Conservation (phyloP, 345 rosid genomes). For the Citropsis articulata region DNA sequence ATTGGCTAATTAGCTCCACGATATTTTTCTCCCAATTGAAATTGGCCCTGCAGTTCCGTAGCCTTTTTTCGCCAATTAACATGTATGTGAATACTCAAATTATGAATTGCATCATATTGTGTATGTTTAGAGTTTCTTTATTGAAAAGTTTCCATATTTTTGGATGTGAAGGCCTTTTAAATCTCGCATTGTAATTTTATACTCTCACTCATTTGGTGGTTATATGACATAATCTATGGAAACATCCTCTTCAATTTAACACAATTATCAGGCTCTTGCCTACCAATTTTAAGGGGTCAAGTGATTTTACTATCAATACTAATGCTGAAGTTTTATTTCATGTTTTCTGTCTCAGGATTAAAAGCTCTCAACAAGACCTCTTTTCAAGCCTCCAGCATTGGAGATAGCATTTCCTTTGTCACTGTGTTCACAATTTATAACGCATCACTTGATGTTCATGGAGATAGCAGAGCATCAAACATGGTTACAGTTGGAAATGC, state of each 20-base stretch:
- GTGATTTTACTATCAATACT: background rate
- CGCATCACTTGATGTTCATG: slow-evolving; percentile 29
- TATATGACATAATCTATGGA: background rate
- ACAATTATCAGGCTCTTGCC: too few relatives aligned
- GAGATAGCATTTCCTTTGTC: slow-evolving; percentile 54
- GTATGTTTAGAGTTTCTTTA: background rate
- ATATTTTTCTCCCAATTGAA: background rate
- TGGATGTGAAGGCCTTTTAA: background rate
- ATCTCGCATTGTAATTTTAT: background rate
- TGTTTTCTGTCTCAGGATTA: slow-evolving; percentile 38
- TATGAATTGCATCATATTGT: background rate
- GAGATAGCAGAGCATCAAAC: slow-evolving; percentile 37
- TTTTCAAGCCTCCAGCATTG: slow-evolving; percentile 23
- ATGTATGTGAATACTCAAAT: background rate
- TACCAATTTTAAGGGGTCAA: too few relatives aligned
- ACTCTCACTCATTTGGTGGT: background rate
- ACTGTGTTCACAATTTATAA: slow-evolving; percentile 76
- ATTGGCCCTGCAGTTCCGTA: background rate
- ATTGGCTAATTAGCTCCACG: background rate
- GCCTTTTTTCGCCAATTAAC: background rate
- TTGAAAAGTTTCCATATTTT: background rate
- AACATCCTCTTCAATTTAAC: background rate
- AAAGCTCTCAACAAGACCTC: slow-evolving; percentile 75
- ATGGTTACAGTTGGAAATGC: slow-evolving; percentile 69
- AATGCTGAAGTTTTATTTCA: background rate